Evolutionary conservation across 371 early-diverging fungal species (phyloP).

Genomic region (Funneliformis caledonium): DNA sequence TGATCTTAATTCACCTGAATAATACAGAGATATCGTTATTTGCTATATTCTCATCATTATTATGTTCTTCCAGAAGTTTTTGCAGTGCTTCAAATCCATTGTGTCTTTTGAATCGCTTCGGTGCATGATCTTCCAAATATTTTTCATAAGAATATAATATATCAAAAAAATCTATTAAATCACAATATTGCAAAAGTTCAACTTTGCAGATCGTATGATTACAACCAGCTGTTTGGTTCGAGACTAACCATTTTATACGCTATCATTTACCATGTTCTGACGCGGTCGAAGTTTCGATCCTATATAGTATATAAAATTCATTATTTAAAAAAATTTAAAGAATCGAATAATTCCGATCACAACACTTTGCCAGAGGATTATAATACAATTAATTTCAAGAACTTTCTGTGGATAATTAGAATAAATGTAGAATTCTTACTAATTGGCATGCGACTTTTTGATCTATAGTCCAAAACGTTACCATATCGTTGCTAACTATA

Average conservation of each 20-base stretch:
- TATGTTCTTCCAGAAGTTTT: constrained; percentile 21
- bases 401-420: neutral
- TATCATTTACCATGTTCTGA: constrained; percentile 21
- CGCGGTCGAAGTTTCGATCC: constrained; percentile 24
- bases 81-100: too few species aligned
- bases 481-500: constrained; percentile 36
- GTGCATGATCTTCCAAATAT: too few species aligned
- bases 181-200: too few species aligned
- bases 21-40: constrained; percentile 28
- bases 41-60: neutral
- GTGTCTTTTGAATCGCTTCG: too few species aligned
- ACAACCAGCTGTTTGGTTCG: constrained; percentile 9
- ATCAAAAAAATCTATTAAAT: too few species aligned
- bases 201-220: too few species aligned
- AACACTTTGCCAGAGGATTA: constrained; percentile 41
- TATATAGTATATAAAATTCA: neutral
- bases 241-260: constrained; percentile 36
- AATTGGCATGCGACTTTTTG: constrained; percentile 36
- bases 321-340: neutral
- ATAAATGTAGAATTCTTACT: neutral
- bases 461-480: constrained; percentile 16
- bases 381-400: neutral
- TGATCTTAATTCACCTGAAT: constrained; percentile 16
- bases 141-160: too few species aligned
- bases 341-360: constrained; percentile 25